phyloP scores from a whole-genome alignment of 331 rosid species.

The Dryas integrifolia region DNA sequence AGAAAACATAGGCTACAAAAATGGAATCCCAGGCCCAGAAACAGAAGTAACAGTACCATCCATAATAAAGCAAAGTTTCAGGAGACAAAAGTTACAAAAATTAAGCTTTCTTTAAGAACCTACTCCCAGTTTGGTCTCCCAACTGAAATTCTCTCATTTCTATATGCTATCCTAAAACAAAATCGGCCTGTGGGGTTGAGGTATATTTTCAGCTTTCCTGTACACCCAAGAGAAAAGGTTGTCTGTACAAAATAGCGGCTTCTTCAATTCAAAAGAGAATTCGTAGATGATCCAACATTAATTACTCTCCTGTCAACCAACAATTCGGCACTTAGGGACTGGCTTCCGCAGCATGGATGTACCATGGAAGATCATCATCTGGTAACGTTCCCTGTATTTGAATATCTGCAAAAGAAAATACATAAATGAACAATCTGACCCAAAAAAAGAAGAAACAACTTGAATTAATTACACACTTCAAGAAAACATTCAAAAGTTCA shows the following conservation, averaged over 20 bases:
- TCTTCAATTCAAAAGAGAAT: conserved; percentile 11
- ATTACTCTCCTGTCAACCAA: not conserved
- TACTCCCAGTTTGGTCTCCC: not conserved
- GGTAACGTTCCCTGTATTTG: conserved; percentile 56
- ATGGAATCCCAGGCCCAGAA: not conserved
- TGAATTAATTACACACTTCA: not conserved
- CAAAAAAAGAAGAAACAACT: not conserved
- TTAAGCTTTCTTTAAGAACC: not conserved
- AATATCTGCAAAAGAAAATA: conserved; percentile 40
- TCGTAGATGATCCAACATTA: not conserved
- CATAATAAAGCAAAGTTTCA: not conserved
- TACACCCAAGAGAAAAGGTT: conserved; percentile 47
- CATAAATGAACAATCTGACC: not conserved
- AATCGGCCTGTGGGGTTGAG: not conserved
- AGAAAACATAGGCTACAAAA: not conserved
- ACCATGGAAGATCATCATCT: conserved; percentile 82
- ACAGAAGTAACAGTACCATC: not conserved
- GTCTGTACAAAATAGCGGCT: conserved; percentile 28
- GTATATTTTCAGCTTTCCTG: conserved; percentile 41
- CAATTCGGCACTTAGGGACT: conserved; percentile 40
- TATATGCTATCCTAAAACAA: conserved; percentile 22
- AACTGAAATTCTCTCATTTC: conserved; percentile 20
- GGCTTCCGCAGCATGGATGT: conserved; percentile 62
- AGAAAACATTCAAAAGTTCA: conserved; percentile 3
- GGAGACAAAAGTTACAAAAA: not conserved